phyloP scores from a whole-genome alignment of 2,329 filamentous ascomycete genomes.

The Xenoacremonium recifei region DNA sequence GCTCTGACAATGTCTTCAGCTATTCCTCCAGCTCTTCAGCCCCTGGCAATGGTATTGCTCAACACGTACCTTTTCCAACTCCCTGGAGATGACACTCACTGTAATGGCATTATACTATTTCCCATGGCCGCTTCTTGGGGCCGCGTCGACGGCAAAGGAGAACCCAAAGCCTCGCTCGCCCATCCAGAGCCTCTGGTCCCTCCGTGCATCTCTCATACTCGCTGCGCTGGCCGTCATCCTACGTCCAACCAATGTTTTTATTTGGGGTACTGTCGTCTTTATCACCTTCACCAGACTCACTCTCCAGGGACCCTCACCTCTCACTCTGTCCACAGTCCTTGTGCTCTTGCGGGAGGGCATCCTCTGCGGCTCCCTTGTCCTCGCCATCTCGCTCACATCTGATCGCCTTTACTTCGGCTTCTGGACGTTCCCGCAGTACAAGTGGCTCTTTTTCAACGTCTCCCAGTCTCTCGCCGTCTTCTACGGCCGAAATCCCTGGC shows the following conservation, averaged over 20 bases:
- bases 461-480: conserved; percentile 85
- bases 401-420: conserved; percentile 79
- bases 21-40: conserved; percentile 36
- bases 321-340: conserved; percentile 43
- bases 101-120: conserved; percentile 75
- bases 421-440: conserved; percentile 86
- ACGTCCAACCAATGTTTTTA: conserved; percentile 83
- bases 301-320: conserved; percentile 36
- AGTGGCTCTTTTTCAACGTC: conserved; percentile 89
- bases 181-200: conserved; percentile 25
- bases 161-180: conserved; percentile 32
- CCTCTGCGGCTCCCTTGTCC: conserved; percentile 60
- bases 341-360: conserved; percentile 62
- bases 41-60: conserved; percentile 97
- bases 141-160: conserved; percentile 37
- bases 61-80: conserved; percentile 91
- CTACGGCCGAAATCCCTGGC: conserved; percentile 85
- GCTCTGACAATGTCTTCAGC: too few species aligned
- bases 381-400: conserved; percentile 62
- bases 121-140: conserved; percentile 74
- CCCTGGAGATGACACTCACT: conserved; percentile 85
- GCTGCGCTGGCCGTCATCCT: conserved; percentile 82
- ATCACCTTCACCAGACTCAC: conserved; percentile 43
- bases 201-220: conserved; percentile 64
- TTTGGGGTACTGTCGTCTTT: conserved; percentile 70